Base-by-base conservation (phyloP, 176 grass and related monocot genomes). In the Secale cereale region DNA sequence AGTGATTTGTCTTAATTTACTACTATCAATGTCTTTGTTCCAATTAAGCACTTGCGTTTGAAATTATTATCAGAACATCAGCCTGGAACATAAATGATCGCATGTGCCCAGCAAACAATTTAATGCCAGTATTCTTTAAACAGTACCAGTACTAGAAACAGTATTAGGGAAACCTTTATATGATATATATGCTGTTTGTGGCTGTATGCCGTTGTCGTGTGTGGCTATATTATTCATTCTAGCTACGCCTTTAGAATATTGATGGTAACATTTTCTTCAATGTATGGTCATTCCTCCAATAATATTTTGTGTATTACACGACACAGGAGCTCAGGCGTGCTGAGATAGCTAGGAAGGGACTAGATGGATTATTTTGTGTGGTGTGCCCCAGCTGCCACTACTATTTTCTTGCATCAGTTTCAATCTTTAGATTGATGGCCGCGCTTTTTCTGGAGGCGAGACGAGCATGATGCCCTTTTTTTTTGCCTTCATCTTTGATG, bases 301-400 rank as follows among this genome's bases (percentile, higher is more conserved):
- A 81, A 80, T 23, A 81, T 45, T 28, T 69, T 64, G 23, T 28
- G 41, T 20, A 77, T 80, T 52, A 25, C 77, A 65, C 37, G 27
- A 56, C 72, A 31, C 89, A 91, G 89, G 89, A 81, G 61, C 16
- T 1, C 22, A 43, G 26, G 63, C 27, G 13, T 65, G 63, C 23
- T 63, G 26, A 85, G 50, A 54, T 88, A 91, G 89, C 60, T 70
- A 70, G 81, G 61, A 80, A 63, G 81, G 48, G 69, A 77, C 22
- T 36, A 35, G 41, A 70, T 70, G 70, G 25, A 64, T 71, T 85
- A 10, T 71, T 87, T 81, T 52, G 70, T 67, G 3, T 59, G 79
- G 46, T 91, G 46, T 91, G 46, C 70, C 67, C 80, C 20, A 63
- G 62, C 63, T 81, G 77, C 62, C 71, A 84, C 30, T 3, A 43